Evolutionary conservation across 176 grass and related monocot species (phyloP).

Genomic region (Carex littledalei): DNA sequence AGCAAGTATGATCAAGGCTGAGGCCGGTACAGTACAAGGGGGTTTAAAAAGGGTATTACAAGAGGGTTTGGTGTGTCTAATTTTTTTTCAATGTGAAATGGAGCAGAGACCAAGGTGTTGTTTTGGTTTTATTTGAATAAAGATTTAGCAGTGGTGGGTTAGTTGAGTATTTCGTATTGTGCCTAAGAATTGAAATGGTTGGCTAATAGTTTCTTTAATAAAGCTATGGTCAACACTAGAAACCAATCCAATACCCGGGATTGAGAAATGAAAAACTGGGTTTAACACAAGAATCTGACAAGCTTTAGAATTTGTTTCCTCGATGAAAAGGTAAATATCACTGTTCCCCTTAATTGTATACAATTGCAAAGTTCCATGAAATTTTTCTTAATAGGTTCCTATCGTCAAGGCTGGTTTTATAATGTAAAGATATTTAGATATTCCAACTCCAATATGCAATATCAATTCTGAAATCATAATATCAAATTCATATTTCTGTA

Average conservation of each 20-base stretch:
- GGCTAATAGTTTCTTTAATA: neutral
- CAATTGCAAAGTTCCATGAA: neutral
- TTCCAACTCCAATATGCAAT: neutral
- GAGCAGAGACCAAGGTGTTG: constrained; percentile 10
- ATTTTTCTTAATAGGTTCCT: too few relatives aligned
- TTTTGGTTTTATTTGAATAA: constrained; percentile 1
- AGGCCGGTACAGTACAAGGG: neutral
- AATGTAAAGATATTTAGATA: neutral
- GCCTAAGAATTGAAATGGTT: neutral
- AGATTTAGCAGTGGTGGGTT: neutral
- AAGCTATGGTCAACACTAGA: neutral
- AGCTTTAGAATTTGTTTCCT: neutral
- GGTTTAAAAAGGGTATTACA: constrained; percentile 14
- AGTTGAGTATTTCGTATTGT: neutral
- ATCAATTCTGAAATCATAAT: neutral
- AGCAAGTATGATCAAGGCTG: neutral
- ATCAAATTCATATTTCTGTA: neutral
- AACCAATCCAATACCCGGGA: neutral
- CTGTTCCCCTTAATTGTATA: neutral
- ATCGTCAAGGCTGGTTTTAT: neutral
- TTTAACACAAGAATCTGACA: neutral
- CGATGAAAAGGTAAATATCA: neutral
- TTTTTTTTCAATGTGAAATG: constrained; percentile 8
- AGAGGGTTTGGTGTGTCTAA: constrained; percentile 4
- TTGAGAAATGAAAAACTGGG: neutral